Evolutionary conservation across 1,284 basidiomycete species (phyloP).

Genomic region (Apiotrichum porosum): DNA sequence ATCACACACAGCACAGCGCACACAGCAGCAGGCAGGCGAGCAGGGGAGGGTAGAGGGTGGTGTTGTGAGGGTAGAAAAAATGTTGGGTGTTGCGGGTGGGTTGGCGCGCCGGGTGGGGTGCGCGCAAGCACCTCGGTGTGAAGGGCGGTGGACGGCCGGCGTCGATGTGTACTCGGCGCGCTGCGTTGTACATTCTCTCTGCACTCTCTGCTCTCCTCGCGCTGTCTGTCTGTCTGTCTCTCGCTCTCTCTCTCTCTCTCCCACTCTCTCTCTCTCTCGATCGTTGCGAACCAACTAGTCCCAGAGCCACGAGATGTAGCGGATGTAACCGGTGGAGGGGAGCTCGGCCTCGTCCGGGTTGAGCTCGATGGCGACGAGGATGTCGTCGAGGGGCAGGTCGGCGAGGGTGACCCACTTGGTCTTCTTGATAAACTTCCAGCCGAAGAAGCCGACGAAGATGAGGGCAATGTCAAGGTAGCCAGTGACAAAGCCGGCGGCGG

Average conservation of each 20-base stretch:
- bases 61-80: too few relatives aligned
- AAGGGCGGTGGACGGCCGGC: too few relatives aligned
- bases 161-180: too few relatives aligned
- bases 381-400: slow-evolving; percentile 19
- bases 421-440: slow-evolving; percentile 21
- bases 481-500: slow-evolving; percentile 16
- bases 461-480: slow-evolving; percentile 25
- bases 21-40: too few relatives aligned
- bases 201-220: too few relatives aligned
- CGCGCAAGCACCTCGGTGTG: too few relatives aligned
- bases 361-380: slow-evolving; percentile 14
- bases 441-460: slow-evolving; percentile 10
- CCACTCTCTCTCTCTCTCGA: background rate
- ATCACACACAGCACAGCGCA: too few relatives aligned
- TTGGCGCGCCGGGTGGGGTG: too few relatives aligned
- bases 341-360: slow-evolving; percentile 11
- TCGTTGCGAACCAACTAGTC: slow-evolving; percentile 16
- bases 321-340: slow-evolving; percentile 3
- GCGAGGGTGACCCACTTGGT: slow-evolving; percentile 15
- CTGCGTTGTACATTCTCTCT: too few relatives aligned
- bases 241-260: background rate
- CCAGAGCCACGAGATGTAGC: slow-evolving; percentile 22
- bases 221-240: background rate
- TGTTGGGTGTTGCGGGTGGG: too few relatives aligned
- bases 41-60: too few relatives aligned